phyloP scores from a whole-genome alignment of 495 filamentous ascomycete species.

The Penicillium fimorum region DNA sequence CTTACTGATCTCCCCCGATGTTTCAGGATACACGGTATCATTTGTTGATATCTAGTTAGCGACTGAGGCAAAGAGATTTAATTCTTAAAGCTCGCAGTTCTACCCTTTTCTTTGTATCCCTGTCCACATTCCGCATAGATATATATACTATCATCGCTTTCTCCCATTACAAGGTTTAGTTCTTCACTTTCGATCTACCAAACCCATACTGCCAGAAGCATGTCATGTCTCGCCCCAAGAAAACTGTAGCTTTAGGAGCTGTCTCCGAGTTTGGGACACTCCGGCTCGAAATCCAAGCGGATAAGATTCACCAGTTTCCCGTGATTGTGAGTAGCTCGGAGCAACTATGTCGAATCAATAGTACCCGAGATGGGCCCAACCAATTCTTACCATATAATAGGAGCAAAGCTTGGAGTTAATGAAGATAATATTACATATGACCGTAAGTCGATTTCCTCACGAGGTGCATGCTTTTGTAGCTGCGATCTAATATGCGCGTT shows the following conservation, averaged over 20 bases:
- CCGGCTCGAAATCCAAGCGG: background rate
- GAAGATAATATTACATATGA: constrained; percentile 47
- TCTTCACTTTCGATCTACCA: background rate
- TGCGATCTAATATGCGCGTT: background rate
- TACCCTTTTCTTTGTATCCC: background rate
- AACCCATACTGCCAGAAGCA: background rate
- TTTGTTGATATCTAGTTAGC: background rate
- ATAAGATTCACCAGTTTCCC: background rate
- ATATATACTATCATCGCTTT: background rate
- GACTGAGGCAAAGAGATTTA: background rate
- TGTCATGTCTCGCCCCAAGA: background rate
- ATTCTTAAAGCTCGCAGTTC: background rate
- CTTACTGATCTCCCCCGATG: background rate
- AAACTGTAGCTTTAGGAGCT: background rate
- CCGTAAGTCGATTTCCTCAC: constrained; percentile 24
- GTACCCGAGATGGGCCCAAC: background rate
- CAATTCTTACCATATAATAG: constrained; percentile 16
- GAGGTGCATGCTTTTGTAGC: background rate
- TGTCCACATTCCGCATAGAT: background rate
- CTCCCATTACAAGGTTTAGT: background rate
- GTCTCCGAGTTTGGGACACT: background rate
- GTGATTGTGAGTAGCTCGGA: background rate
- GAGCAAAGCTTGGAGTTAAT: constrained; percentile 51
- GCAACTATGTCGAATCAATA: constrained; percentile 1
- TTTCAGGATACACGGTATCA: background rate